phyloP scores from a whole-genome alignment of 768 basidiomycete genomes.

The Russula sp. region DNA sequence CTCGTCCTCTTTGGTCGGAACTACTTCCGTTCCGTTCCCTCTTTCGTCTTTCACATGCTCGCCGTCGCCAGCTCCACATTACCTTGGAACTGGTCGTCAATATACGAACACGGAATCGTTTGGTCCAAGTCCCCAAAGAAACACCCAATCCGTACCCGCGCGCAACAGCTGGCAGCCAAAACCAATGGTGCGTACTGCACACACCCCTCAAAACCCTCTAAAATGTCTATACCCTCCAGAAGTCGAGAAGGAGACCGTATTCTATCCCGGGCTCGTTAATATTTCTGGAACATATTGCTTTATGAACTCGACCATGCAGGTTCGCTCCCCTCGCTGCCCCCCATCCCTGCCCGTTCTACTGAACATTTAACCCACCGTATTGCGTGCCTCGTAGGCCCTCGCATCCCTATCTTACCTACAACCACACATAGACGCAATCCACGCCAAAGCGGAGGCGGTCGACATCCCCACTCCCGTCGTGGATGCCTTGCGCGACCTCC shows the following conservation, averaged over 20 bases:
- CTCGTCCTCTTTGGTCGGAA: conserved; percentile 31
- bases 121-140: conserved; percentile 45
- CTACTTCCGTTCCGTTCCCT: conserved; percentile 26
- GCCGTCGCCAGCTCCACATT: conserved; percentile 49
- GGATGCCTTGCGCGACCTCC: conserved; percentile 67
- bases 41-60: conserved; percentile 46
- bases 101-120: conserved; percentile 16
- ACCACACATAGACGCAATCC: conserved; percentile 70
- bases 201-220: background rate
- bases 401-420: conserved; percentile 81
- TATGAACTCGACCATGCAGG: conserved; percentile 95
- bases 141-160: conserved; percentile 41
- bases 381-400: conserved; percentile 56
- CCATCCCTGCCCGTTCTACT: background rate
- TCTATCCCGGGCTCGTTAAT: conserved; percentile 91
- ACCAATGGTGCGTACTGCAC: conserved; percentile 31
- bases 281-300: conserved; percentile 96
- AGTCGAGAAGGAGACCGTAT: conserved; percentile 33
- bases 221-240: background rate
- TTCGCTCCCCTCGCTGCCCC: conserved; percentile 22
- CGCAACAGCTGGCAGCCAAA: conserved; percentile 48
- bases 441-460: conserved; percentile 66
- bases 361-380: conserved; percentile 17
- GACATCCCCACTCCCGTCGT: conserved; percentile 85
- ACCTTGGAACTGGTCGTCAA: conserved; percentile 55